Evolutionary conservation across 1,139 yeast genomes (phyloP).

Genomic region (Nakaseomyces nivariensis): DNA sequence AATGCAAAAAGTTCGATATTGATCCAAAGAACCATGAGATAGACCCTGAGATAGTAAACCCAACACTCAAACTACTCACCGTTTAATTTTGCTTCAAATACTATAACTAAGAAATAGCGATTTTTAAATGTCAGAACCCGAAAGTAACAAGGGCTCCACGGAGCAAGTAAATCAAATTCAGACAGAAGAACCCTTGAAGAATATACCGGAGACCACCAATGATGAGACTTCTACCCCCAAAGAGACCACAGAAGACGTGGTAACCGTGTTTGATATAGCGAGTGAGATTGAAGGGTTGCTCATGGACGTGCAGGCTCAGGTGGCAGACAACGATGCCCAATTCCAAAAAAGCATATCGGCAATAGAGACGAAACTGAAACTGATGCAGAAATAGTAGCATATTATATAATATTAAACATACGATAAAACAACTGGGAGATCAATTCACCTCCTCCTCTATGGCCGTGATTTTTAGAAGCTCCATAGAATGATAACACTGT

Average conservation of each 20-base stretch:
- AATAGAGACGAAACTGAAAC: slow-evolving; percentile 16
- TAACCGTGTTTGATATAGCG: slow-evolving; percentile 45
- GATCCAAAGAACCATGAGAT: no score
- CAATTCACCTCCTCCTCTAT: no score
- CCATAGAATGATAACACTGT: no score
- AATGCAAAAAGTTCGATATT: no score
- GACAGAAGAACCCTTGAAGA: neutral
- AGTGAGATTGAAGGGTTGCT: slow-evolving; percentile 39
- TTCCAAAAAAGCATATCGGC: slow-evolving; percentile 15
- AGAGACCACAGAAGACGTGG: slow-evolving; percentile 15
- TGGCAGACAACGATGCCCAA: slow-evolving; percentile 23
- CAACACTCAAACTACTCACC: no score
- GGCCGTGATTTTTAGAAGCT: no score
- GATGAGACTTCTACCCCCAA: neutral
- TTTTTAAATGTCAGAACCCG: neutral
- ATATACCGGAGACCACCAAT: neutral
- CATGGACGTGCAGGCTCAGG: slow-evolving; percentile 29
- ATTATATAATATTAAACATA: no score
- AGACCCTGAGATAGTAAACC: no score
- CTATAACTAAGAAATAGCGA: no score
- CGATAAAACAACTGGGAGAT: no score
- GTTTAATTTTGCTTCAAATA: neutral
- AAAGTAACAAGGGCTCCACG: neutral
- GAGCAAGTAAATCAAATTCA: neutral
- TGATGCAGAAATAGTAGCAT: slow-evolving; percentile 4